Base-by-base conservation (phyloP, 306 rosid species). In the Cucurbita ficifolia region DNA sequence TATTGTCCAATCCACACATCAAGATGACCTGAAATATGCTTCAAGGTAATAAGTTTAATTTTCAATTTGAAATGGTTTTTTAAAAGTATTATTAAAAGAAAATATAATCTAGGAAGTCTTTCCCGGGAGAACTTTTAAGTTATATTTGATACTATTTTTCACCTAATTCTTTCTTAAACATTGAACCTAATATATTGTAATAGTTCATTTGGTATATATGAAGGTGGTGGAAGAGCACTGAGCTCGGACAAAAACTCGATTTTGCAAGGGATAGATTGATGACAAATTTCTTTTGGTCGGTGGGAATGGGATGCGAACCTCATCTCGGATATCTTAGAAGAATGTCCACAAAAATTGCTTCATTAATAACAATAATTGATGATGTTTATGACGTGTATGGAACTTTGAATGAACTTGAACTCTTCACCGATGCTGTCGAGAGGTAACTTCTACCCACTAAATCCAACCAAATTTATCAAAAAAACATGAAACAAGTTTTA, bases 201-300 rank as follows among this genome's bases (percentile, higher is more conserved):
- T 58, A 8, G 5, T 0, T 22, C 0, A 21, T 10, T 10, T 12
- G 43, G 2, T 60, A 12, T 60, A 16, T 60, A 8, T 39, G 76
- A 51, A 72, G 62, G 48, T 72, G 76, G 76, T 51, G 75, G 75
- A 72, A n/a, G 64, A 72, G 76, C 18, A 35, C 24, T 12, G 76
- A 52, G 0, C 63, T 72, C 5, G 40, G 64, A 54, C 53, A 72
- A 39, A 38, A 54, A 22, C 50, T 72, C 1, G 46, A 45, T 3
- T 72, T 72, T 52, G 52, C 64, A 39, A 72, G 76, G 10, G 76
- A 72, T 13, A 54, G 76, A 38, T 54, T 39, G 51, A 10, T 72
- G 76, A 3, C 65, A 5, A 72, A 36, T 39, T 72, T 72, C 65
- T 52, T 72, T 1, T 72, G 76, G 76, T 36, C 65, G 0, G 38